These are phyloP conservation scores for Microdochium trichocladiopsis DNA, from an alignment of 2,329 filamentous ascomycete species.

Conservation along the genomic window DNA sequence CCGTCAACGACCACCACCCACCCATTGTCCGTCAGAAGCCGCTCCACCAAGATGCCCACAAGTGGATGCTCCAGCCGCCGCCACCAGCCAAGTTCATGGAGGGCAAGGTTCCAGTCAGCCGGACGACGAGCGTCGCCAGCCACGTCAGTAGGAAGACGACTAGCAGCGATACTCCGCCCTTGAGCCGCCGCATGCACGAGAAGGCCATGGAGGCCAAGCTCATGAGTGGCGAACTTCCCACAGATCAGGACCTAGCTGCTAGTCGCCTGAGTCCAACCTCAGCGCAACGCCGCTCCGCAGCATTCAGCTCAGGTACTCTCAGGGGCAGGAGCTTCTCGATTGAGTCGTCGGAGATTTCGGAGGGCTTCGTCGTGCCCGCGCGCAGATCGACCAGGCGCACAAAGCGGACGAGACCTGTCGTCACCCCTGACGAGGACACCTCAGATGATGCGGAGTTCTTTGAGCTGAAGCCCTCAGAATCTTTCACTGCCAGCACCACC, in stretches of 20 bases:
- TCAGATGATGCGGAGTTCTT: slow-evolving; percentile 2
- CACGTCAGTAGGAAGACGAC: slow-evolving; percentile 38
- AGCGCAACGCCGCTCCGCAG: slow-evolving; percentile 5
- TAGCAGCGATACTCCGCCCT: slow-evolving; percentile 30
- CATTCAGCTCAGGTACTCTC: not conserved
- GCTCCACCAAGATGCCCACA: slow-evolving; percentile 60
- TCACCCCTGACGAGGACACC: not conserved
- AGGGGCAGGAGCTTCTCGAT: slow-evolving; percentile 7
- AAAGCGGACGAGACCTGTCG: not conserved
- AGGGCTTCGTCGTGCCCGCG: not conserved
- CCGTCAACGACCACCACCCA: slow-evolving; percentile 80
- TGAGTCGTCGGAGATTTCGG: slow-evolving; percentile 2
- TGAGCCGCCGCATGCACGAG: slow-evolving; percentile 37
- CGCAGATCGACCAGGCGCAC: not conserved
- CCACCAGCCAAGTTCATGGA: slow-evolving; percentile 89
- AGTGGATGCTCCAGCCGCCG: slow-evolving; percentile 91
- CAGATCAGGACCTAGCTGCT: slow-evolving; percentile 13
- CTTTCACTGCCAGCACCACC: not conserved
- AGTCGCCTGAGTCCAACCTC: slow-evolving; percentile 8
- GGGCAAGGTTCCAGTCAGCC: slow-evolving; percentile 66
- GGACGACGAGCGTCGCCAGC: slow-evolving; percentile 52
- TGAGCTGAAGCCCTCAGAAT: not conserved
- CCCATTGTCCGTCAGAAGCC: slow-evolving; percentile 75
- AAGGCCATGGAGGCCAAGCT: slow-evolving; percentile 39
- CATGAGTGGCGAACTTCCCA: slow-evolving; percentile 29